These are phyloP conservation scores for Huntiella abstrusa DNA, from an alignment of 2,329 filamentous ascomycete genomes.

Conservation along the genomic window DNA sequence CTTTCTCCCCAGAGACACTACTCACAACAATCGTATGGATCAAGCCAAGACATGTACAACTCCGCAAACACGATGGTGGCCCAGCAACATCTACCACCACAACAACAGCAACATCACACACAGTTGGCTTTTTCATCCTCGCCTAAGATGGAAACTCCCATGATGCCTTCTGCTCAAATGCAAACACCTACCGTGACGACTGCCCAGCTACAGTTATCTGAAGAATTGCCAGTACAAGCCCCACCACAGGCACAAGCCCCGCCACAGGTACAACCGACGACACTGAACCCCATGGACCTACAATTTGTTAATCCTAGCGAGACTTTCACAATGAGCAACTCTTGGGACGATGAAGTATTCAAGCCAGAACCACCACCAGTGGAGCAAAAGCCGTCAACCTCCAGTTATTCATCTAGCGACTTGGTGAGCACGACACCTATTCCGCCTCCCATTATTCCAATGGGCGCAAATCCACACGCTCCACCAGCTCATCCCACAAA, in stretches of 20 bases:
- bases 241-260: constrained; percentile 5
- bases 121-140: constrained; percentile 13
- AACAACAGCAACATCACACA: constrained; percentile 14
- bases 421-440: neutral
- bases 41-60: too few relatives aligned
- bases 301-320: constrained; percentile 10
- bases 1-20: too few relatives aligned
- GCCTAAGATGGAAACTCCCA: too few relatives aligned
- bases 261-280: constrained; percentile 6
- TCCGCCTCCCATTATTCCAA: neutral
- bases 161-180: constrained; percentile 12
- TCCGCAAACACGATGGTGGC: neutral
- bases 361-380: constrained; percentile 4
- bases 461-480: too few relatives aligned
- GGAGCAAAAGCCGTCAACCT: neutral
- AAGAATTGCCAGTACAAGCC: neutral
- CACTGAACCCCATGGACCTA: constrained; percentile 12
- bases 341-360: constrained; percentile 7
- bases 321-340: constrained; percentile 6
- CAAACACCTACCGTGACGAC: constrained; percentile 9
- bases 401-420: neutral
- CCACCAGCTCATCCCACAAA: neutral
- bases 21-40: too few relatives aligned
- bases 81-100: constrained; percentile 16
- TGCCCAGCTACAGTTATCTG: neutral